Evolutionary conservation across 2,329 filamentous ascomycete species (phyloP), one percentile per base, ranked within the genome.

Genomic region (Cephalotrichum gorgonifer): DNA sequence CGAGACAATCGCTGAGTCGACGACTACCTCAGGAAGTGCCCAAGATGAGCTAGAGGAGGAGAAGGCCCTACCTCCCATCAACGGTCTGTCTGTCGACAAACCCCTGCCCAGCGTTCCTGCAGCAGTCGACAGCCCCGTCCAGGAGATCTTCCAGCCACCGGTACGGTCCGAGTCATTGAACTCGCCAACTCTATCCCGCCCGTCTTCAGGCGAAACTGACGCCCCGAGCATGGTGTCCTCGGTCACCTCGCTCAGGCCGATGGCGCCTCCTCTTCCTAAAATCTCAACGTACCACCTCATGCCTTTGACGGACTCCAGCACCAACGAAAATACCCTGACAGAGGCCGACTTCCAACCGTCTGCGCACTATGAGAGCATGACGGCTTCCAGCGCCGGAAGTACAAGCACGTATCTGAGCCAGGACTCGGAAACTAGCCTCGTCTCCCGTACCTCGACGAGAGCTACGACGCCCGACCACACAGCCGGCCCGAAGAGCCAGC

Each of bases 371-470:
- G 85, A 86, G 53, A 88, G 83, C 54, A 76, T 88, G 55, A 83
- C 84, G 35, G 79, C 83, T 7, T 88, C 85, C 3, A 90, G 85
- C 60, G 81, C 82, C 20, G 88, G 85, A 49, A 91, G 86, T 52
- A 85, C 78, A 58, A 87, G 83, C 62, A 90, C 87, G 3, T 90
- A 85, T 57, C 72, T 84, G 47, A 89, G 84, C 69, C 82, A 86
- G 28, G 85, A 88, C 57, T 95, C 89, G 0, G 87, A 90, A 59
- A 78, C 79, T 44, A 95, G 88, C 63, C 73, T 87, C 27, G 63
- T 88, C 2, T 96, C 91, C 1, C 83, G 85, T 60, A 83, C 81
- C 1, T 95, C 90, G 1, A 96, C 90, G 2, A 75, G 90, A 50
- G 90, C 89, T 15, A 95, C 89, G 1, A 95, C 89, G 1, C 89